These are phyloP conservation scores for Coniella lustricola DNA, from an alignment of 2,329 filamentous ascomycete genomes.

Conservation along the genomic window DNA sequence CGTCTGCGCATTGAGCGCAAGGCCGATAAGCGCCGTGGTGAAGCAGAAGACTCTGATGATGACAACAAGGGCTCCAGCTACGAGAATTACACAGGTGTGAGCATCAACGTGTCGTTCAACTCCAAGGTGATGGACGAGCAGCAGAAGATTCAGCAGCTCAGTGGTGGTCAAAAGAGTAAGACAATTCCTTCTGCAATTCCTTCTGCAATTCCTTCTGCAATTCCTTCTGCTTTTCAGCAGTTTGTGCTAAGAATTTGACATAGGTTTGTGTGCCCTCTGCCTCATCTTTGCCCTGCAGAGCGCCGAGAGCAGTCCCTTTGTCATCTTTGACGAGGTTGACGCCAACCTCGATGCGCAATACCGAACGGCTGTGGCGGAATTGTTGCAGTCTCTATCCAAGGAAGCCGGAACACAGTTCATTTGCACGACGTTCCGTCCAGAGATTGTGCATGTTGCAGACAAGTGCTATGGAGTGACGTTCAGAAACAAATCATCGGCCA, in stretches of 20 bases:
- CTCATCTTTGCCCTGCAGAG: constrained; percentile 98
- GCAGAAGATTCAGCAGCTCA: constrained; percentile 94
- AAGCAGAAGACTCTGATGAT: constrained; percentile 60
- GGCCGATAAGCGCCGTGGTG: constrained; percentile 60
- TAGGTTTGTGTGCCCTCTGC: constrained; percentile 89
- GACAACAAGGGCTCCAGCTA: constrained; percentile 64
- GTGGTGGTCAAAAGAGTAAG: constrained; percentile 94
- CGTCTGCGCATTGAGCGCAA: constrained; percentile 88
- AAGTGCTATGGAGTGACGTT: constrained; percentile 97
- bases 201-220: not conserved
- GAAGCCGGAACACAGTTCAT: constrained; percentile 76
- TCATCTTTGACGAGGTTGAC: constrained; percentile 98
- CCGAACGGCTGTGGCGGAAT: constrained; percentile 85
- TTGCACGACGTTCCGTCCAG: constrained; percentile 95
- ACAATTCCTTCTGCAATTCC: constrained; percentile 17
- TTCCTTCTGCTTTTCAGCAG: not conserved
- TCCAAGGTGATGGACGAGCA: constrained; percentile 93
- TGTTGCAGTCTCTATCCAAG: constrained; percentile 71
- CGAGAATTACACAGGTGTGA: constrained; percentile 93
- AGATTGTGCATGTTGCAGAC: constrained; percentile 91
- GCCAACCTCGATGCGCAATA: constrained; percentile 98
- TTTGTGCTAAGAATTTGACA: too few species aligned
- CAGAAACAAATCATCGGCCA: constrained; percentile 86
- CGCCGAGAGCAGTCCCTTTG: constrained; percentile 95
- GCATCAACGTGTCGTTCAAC: constrained; percentile 97